A percentile compares a stretch with the other conserved stretches of the same genome.
Evolutionary conservation across 352 stramenopile species (phyloP).

Genomic region (Phytophthora meadii): DNA sequence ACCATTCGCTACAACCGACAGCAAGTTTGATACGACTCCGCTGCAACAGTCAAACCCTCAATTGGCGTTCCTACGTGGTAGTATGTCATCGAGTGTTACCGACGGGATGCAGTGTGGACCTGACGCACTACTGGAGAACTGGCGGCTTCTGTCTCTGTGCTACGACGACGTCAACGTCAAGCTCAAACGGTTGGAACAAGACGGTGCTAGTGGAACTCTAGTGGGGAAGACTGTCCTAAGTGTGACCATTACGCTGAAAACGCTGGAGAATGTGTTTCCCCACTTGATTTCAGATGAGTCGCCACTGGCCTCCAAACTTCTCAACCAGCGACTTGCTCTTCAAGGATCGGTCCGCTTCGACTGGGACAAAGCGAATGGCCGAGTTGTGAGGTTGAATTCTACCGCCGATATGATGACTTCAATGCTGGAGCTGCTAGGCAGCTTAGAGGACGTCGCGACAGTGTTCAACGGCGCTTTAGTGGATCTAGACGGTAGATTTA

Average conservation of each 20-base stretch:
- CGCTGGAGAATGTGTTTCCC: conserved; percentile 19
- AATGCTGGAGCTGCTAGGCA: conserved; percentile 8
- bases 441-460: neutral
- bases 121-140: conserved; percentile 20
- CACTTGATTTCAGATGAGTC: conserved; percentile 6
- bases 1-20: neutral
- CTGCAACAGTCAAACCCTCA: neutral
- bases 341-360: conserved; percentile 7
- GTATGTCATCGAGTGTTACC: conserved; percentile 5
- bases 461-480: neutral
- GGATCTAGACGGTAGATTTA: neutral
- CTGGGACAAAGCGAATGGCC: neutral
- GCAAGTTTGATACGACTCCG: neutral
- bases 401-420: conserved; percentile 5
- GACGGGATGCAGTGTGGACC: conserved; percentile 11
- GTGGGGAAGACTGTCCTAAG: neutral
- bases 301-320: neutral
- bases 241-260: conserved; percentile 21
- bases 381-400: neutral
- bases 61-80: conserved; percentile 1
- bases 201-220: conserved; percentile 1
- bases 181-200: conserved; percentile 20
- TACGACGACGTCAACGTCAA: conserved; percentile 21
- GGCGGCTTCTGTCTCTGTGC: conserved; percentile 14
- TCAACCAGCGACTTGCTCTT: neutral